Evolutionary conservation across 352 stramenopile genomes (phyloP).

Genomic region (Phytophthora citrophthora): DNA sequence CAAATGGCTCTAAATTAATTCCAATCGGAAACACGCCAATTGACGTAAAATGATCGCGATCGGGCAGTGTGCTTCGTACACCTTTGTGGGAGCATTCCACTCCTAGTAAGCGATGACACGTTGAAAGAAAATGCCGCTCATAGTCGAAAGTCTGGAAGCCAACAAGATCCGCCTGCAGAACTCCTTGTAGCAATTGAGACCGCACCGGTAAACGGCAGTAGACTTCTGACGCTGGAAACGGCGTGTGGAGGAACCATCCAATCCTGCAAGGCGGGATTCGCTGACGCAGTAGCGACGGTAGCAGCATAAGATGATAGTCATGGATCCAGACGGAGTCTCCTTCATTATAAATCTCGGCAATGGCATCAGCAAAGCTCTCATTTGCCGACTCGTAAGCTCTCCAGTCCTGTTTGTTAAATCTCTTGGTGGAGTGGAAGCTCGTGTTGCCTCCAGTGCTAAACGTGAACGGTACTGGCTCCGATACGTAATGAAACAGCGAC

Average conservation of each 20-base stretch:
- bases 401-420: conserved; percentile 91
- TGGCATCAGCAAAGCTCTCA: conserved; percentile 84
- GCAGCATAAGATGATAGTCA: conserved; percentile 91
- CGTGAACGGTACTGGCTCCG: conserved; percentile 64
- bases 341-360: conserved; percentile 89
- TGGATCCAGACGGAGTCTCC: conserved; percentile 90
- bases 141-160: conserved; percentile 93
- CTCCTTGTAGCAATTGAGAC: conserved; percentile 73
- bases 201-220: conserved; percentile 86
- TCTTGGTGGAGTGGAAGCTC: conserved; percentile 64
- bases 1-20: conserved; percentile 87
- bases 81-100: conserved; percentile 80
- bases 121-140: conserved; percentile 87
- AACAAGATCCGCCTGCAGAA: conserved; percentile 85
- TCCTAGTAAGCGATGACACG: conserved; percentile 75
- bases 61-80: conserved; percentile 68
- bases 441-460: conserved; percentile 43
- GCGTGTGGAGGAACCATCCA: conserved; percentile 90
- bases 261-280: conserved; percentile 77
- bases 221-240: conserved; percentile 88
- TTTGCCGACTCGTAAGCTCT: conserved; percentile 90
- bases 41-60: conserved; percentile 87
- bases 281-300: conserved; percentile 85
- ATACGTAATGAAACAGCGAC: conserved; percentile 92
- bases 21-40: conserved; percentile 90